Base-by-base conservation (phyloP, 768 basidiomycete species). In the Mycena belliarum region DNA sequence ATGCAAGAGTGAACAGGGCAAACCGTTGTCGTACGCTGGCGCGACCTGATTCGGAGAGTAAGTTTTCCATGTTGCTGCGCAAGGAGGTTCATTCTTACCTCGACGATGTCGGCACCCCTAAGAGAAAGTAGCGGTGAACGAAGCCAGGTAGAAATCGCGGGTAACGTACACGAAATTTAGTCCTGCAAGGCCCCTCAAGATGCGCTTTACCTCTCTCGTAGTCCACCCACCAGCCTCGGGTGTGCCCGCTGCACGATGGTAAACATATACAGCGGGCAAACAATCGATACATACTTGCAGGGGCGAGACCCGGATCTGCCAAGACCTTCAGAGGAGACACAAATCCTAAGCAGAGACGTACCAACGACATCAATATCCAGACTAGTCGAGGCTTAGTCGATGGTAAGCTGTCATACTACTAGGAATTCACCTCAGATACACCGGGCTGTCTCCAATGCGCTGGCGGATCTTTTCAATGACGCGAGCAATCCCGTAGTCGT, bases 191-290 rank as follows among this genome's bases (percentile, higher is more conserved):
- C 91, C 91, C 55, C 91, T 82, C 47, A 92, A 77, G 64, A 92
- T 88, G 32, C 88, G 82, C 66, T 92, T 91, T 29, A 91, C 77
- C 72, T 93, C 91, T 46, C 91, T 83, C n/a, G 83, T 86, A 5
- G 91, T 91, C 89, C 88, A 91, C 16, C 91, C 91, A 37, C 91
- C 91, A 2, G 86, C 78, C 70, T 93, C 91, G 18, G 91, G 91
- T 1, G 91, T 92, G 16, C 91, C 90, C 56, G 91, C 88, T 91
- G 66, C 3, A 54, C 33, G 58, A 37, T 55, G 6, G 26, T 37
- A 35, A 18, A 40, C 32, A 43, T 49, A 32, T 11, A 40, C 16
- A 46, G 45, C n/a, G 33, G 38, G 10, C 50, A 16, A 42, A 26
- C 21, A 29, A 12, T 18, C n/a, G n/a, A 32, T 26, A 75, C 86